Evolutionary conservation across 495 filamentous ascomycete species (phyloP), one percentile per base, ranked within the genome.

Genomic region (Aspergillus nidulans): DNA sequence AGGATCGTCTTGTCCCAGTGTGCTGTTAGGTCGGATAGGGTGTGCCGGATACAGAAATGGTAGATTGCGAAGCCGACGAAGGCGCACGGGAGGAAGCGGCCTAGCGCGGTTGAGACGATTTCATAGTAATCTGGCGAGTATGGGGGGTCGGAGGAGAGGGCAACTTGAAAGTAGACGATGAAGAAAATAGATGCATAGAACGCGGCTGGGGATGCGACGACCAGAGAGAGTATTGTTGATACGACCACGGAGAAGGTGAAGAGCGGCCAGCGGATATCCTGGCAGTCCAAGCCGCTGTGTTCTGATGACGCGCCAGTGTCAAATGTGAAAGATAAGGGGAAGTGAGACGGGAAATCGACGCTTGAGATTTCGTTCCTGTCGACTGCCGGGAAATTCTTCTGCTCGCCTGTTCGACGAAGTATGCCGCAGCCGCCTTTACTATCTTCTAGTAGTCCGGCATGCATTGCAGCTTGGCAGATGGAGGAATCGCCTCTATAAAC

Each of bases 401-500:
- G 76, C 50, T 81, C 70, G 23, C 89, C 89, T 4, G 80, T 69
- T 25, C 87, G 76, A 21, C 74, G 75, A 15, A 88, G 73, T n/a
- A 87, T 78, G 8, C 85, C 89, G 63, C 89, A 91, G 3, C 89
- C 89, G 36, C 89, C 89, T 4, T 73, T 75, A 0, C 71, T 64
- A 63, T 88, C 72, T 28, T 77, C 77, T 40, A 90, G 77, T 30
- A 91, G 42, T 6, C 89, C 88, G 8, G 87, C 81, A 69, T 92
- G 89, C 24, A 92, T 78, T 15, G 88, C 88, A 6, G 88, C 72
- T 12, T 79, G 79, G 63, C 89, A 92, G 56, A 91, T 84, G 52
- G 85, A 86, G 2, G 88, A 91, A 61, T 92, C 89, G 5, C 86
- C 85, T 13, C 89, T 80, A 67, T 94, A 94, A 19, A 83, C 60